phyloP scores from a whole-genome alignment of 164 flowering plant genomes.

The Protea cynaroides region DNA sequence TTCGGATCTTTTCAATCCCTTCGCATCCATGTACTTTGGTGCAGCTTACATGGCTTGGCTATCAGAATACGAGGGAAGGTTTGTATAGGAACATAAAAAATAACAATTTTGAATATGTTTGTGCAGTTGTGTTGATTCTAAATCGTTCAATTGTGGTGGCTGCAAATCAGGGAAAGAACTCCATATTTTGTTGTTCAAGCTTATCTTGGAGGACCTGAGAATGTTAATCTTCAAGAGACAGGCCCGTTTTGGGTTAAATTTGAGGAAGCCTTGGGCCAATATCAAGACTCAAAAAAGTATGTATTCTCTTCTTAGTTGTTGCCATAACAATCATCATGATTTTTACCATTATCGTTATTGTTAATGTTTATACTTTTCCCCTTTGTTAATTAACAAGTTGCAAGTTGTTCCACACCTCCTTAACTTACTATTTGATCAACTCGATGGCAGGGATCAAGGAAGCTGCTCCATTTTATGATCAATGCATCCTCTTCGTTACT shows the following conservation, averaged over 20 bases:
- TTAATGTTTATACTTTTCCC: background rate
- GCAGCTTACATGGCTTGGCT: constrained; percentile 79
- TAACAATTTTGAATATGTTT: background rate
- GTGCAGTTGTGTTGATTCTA: background rate
- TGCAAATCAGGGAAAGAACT: constrained; percentile 50
- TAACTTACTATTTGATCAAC: constrained; percentile 2
- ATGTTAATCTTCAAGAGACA: constrained; percentile 57
- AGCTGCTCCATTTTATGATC: constrained; percentile 49
- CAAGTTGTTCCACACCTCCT: background rate
- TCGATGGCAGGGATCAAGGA: constrained; percentile 31
- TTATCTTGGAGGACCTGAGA: constrained; percentile 69
- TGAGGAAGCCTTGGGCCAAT: constrained; percentile 51
- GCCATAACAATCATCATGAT: background rate
- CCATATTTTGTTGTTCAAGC: constrained; percentile 80
- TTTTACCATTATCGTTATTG: too few relatives aligned
- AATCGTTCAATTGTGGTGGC: background rate
- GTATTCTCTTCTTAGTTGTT: constrained; percentile 2
- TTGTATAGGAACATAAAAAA: constrained; percentile 8
- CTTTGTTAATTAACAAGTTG: background rate
- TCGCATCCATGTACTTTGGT: constrained; percentile 85
- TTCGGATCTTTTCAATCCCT: constrained; percentile 71
- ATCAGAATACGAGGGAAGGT: constrained; percentile 84
- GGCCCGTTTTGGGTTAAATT: constrained; percentile 67
- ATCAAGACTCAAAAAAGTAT: constrained; percentile 45
- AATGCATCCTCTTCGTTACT: background rate